Base-by-base conservation (phyloP, 2,329 filamentous ascomycete species). In the Epichloe aotearoae region DNA sequence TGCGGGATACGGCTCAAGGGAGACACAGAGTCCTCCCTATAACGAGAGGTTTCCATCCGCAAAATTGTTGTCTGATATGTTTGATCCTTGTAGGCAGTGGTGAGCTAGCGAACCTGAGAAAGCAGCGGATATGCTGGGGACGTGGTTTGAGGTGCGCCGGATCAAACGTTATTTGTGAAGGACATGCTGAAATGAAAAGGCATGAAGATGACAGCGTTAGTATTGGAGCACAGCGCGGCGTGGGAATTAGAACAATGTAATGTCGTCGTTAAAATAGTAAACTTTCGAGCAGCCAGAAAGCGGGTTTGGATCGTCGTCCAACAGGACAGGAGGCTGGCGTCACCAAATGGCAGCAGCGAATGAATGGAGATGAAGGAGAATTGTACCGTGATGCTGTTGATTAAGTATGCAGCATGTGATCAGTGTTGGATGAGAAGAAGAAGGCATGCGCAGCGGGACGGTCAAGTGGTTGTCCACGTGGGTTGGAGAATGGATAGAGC, bases 21-120 rank as follows among this genome's bases (percentile, higher is more conserved):
- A 47, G 59, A 57, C 41, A 56, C 55, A 5, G 57, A 55, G 19
- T 52, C 53, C 23, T 56, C 55, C 47, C n/a, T 26, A 38, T 26
- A 44, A 14, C 23, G 43, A n/a, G 10, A 5, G 17, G 37, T 34
- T 33, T 49, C 48, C 51, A 47, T 52, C 37, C 42, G 38, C 38
- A 30, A 12, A 20, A 30, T 38, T 33, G 12, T n/a, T 4, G 33
- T 36, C 17, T 34, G 19, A 10, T 10, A 19, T 17, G 14, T 3
- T 20, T 3, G n/a, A n/a, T 17, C 5, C 19, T 7, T 15, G 40
- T 40, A 14, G 2, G 30, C 37, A 10, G n/a, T 15, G 17, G 34
- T 43, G 6, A 40, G 3, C 26, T n/a, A 33, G 37, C 23, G 39
- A 17, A n/a, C 8, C 15, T 41, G 37, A n/a, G 34, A 33, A 20